Evolutionary conservation across 2,329 filamentous ascomycete genomes (phyloP).

Genomic region (Botrytis hyacinthi): DNA sequence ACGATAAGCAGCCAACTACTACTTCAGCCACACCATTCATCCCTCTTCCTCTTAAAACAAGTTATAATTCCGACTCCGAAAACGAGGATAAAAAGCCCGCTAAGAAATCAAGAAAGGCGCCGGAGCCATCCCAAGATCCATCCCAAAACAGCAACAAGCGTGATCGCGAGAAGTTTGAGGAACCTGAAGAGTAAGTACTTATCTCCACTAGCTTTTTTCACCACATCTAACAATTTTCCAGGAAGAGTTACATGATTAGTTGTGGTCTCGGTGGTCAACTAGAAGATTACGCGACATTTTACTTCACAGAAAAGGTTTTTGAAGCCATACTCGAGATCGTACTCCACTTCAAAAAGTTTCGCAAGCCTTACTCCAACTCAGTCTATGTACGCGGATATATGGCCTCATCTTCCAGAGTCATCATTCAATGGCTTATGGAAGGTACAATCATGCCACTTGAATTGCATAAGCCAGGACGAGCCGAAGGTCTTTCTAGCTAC

Average conservation of each 20-base stretch:
- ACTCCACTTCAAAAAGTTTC: background rate
- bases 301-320: background rate
- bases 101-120: background rate
- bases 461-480: background rate
- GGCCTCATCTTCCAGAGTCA: background rate
- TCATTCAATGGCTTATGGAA: background rate
- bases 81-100: no score
- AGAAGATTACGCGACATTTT: background rate
- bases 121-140: background rate
- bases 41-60: background rate
- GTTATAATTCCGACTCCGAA: fast-evolving
- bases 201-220: fast-evolving
- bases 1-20: background rate
- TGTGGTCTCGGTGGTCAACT: background rate
- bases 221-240: background rate
- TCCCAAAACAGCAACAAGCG: background rate
- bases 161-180: background rate
- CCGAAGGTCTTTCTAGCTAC: background rate
- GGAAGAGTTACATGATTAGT: background rate
- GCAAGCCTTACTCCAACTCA: background rate
- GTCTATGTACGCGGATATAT: background rate
- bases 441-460: background rate
- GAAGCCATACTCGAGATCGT: background rate
- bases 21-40: background rate
- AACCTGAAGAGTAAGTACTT: background rate